Evolutionary conservation across 768 basidiomycete species (phyloP), one percentile per base, ranked within the genome.

Genomic region (Termitomyces sp.): DNA sequence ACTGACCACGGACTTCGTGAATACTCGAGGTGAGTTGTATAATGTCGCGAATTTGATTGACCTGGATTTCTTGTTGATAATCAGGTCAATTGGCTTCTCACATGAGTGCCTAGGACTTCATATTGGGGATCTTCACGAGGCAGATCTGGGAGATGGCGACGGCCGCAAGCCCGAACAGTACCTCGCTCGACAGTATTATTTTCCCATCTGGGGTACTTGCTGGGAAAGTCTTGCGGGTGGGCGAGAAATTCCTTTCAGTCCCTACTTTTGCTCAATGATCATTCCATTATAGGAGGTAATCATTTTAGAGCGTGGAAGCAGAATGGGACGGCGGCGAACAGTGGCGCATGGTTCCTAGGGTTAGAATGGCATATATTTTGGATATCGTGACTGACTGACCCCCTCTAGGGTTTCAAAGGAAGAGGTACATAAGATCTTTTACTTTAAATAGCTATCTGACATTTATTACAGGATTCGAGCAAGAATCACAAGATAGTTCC

Each of bases 271-370:
- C 57, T 44, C 49, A 41, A 29, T 20, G 31, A 27, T 13, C 22
- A 11, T 48, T 23, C 33, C 40, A 63, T 27, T 27, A 49, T 53
- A 79, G 91, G 91, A n/a, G 92, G 91, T 2, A 86, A 94, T 54
- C 93, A 94, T 65, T 94, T 90, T 63, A 80, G 91, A 46, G 90
- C 90, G 7, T 94, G 91, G 91, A 85, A 83, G 64, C 91, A 94
- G 76, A 91, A 92, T 60, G 91, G 90, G 3, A 84, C 87, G 0
- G 63, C 73, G 16, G 89, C 81, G 0, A 73, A 85, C 61, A 87
- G 81, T 45, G 83, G 86, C 0, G 91, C 91, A 7, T 94, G 91
- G 91, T 94, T 94, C 63, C 73, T 94, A 10, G 91, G 82, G 89
- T 88, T 64, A 39, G n/a, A 39, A 39, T 35, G 22, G 16, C 20